Evolutionary conservation across 2,329 filamentous ascomycete genomes (phyloP).

Genomic region (Ophiocordyceps robertsii): DNA sequence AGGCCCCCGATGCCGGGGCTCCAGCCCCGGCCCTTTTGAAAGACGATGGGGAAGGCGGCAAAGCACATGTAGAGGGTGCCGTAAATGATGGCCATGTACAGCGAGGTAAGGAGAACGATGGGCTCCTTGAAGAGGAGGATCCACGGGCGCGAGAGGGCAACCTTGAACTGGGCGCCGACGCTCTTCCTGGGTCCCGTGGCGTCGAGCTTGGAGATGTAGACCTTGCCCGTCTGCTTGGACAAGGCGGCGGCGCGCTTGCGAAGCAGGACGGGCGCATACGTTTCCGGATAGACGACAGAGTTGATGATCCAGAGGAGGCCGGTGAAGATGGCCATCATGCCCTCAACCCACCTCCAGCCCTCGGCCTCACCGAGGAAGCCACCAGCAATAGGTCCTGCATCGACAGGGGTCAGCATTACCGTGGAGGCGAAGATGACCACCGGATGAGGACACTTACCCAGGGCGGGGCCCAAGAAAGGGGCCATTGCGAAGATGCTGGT

Average conservation of each 20-base stretch:
- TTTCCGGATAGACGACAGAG: constrained; percentile 40
- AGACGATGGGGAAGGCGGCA: constrained; percentile 46
- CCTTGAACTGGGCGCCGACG: constrained; percentile 35
- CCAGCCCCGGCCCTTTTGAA: constrained; percentile 44
- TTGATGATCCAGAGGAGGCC: constrained; percentile 43
- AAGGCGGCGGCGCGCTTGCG: constrained; percentile 36
- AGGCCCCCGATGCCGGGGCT: constrained; percentile 43
- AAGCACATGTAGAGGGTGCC: constrained; percentile 42
- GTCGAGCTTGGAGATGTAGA: constrained; percentile 38
- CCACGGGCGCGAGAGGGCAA: constrained; percentile 49
- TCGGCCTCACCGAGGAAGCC: constrained; percentile 46
- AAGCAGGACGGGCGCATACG: constrained; percentile 44
- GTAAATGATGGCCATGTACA: constrained; percentile 51
- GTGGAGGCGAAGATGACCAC: background rate
- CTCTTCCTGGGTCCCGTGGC: constrained; percentile 26
- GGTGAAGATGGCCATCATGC: constrained; percentile 47
- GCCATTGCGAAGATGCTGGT: constrained; percentile 47
- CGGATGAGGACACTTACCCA: constrained; percentile 20
- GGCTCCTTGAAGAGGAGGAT: constrained; percentile 52
- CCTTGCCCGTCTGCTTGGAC: constrained; percentile 37
- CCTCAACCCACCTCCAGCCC: constrained; percentile 54
- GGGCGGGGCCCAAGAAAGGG: constrained; percentile 48
- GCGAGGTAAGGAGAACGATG: constrained; percentile 47
- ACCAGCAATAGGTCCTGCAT: constrained; percentile 42
- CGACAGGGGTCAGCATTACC: background rate